A percentile compares a stretch with the other conserved stretches of the same genome.
Conservation (phyloP, 169 alveolate species). For the Plasmodium inui region DNA sequence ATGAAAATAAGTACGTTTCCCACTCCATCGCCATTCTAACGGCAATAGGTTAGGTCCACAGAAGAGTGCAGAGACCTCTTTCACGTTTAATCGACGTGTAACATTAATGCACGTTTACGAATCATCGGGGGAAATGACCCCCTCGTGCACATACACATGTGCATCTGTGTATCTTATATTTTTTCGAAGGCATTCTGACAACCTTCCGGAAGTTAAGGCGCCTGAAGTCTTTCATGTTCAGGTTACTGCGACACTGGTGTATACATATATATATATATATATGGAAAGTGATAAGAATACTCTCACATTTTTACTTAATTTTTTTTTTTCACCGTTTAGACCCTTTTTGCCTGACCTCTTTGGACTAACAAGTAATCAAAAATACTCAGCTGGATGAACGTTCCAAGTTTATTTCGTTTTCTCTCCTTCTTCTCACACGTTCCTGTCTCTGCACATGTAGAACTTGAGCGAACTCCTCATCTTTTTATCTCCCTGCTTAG, state of each 20-base stretch:
- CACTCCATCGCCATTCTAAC: constrained; percentile 42
- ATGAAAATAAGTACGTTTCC: constrained; percentile 36
- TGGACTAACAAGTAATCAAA: constrained; percentile 50
- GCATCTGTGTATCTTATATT: neutral
- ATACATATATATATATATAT: neutral
- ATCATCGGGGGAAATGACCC: neutral
- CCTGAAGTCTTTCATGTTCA: constrained; percentile 8
- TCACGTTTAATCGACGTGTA: neutral
- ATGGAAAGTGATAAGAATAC: neutral
- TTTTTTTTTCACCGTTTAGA: neutral
- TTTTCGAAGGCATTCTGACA: constrained; percentile 49
- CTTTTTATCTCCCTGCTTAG: neutral
- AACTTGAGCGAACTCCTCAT: neutral
- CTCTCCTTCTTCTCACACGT: neutral
- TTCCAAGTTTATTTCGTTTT: neutral
- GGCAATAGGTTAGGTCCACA: constrained; percentile 42
- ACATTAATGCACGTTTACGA: neutral
- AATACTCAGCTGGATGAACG: neutral
- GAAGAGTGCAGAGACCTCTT: neutral
- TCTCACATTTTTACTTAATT: neutral
- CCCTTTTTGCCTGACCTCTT: constrained; percentile 12
- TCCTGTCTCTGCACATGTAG: neutral
- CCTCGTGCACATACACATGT: neutral
- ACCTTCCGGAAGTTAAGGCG: constrained; percentile 15
- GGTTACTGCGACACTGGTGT: constrained; percentile 30